A percentile compares a stretch with the other conserved stretches of the same genome.
Evolutionary conservation across 2,329 filamentous ascomycete species (phyloP).

Genomic region (Fusarium decemcellulare): DNA sequence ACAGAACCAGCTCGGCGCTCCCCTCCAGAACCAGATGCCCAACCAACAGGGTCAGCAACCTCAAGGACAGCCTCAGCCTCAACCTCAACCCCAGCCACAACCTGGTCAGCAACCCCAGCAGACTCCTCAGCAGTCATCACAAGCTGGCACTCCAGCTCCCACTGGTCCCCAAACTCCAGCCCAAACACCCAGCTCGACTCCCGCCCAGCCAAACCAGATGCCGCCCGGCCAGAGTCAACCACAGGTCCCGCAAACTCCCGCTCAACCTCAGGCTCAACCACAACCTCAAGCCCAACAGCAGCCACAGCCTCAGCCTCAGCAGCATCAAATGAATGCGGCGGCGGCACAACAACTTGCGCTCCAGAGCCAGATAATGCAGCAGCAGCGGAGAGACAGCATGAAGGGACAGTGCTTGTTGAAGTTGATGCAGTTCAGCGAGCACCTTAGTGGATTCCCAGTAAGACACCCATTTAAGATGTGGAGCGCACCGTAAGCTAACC

Average conservation of each 20-base stretch:
- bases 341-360: conserved; percentile 55
- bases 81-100: conserved; percentile 47
- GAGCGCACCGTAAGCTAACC: conserved; percentile 2
- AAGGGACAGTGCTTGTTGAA: conserved; percentile 72
- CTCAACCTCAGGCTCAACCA: conserved; percentile 55
- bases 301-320: conserved; percentile 51
- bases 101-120: conserved; percentile 61
- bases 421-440: conserved; percentile 74
- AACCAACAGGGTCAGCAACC: conserved; percentile 49
- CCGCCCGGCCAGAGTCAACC: conserved; percentile 53
- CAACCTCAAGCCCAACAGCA: conserved; percentile 52
- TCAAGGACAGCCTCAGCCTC: conserved; percentile 47
- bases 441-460: conserved; percentile 71
- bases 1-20: conserved; percentile 56
- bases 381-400: conserved; percentile 65
- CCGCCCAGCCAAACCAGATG: conserved; percentile 51
- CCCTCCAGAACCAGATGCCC: conserved; percentile 48
- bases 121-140: conserved; percentile 60
- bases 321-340: conserved; percentile 49
- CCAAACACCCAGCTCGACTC: conserved; percentile 60
- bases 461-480: conserved; percentile 34
- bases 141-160: conserved; percentile 58
- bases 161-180: conserved; percentile 64
- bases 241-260: conserved; percentile 53
- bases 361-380: conserved; percentile 55